These are phyloP conservation scores for Lablab purpureus DNA, from an alignment of 306 rosid species.

Conservation along the genomic window DNA sequence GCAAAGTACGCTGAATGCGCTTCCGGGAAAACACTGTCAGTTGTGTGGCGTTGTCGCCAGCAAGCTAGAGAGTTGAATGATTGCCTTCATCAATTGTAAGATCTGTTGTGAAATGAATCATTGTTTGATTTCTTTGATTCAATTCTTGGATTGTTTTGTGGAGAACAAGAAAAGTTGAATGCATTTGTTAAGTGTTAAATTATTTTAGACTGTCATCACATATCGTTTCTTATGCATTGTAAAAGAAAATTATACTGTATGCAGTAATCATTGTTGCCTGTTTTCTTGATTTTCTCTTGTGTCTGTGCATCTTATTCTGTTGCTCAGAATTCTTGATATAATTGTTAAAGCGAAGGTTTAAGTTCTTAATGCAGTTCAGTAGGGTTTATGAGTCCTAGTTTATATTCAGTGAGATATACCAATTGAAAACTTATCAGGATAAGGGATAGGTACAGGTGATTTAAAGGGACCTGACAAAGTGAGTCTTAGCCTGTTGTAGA, in stretches of 20 bases:
- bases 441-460: background rate
- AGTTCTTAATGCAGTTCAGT: background rate
- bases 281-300: background rate
- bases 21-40: constrained; percentile 78
- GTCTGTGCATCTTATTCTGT: background rate
- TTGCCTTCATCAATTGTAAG: constrained; percentile 91
- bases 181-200: background rate
- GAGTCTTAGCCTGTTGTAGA: background rate
- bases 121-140: constrained; percentile 5
- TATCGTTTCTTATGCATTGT: no score
- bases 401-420: background rate
- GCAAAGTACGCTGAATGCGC: constrained; percentile 88
- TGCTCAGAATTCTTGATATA: background rate
- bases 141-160: background rate
- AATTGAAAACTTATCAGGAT: background rate
- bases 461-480: background rate
- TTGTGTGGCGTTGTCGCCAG: constrained; percentile 81
- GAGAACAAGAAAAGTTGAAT: background rate
- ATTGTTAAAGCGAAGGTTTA: background rate
- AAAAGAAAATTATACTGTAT: background rate
- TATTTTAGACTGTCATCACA: background rate
- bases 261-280: background rate
- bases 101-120: constrained; percentile 16
- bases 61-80: constrained; percentile 83
- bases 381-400: constrained; percentile 3